Evolutionary conservation across 2,329 filamentous ascomycete genomes (phyloP), one percentile per base, ranked within the genome.

Genomic region (Trichoderma pleuroti): DNA sequence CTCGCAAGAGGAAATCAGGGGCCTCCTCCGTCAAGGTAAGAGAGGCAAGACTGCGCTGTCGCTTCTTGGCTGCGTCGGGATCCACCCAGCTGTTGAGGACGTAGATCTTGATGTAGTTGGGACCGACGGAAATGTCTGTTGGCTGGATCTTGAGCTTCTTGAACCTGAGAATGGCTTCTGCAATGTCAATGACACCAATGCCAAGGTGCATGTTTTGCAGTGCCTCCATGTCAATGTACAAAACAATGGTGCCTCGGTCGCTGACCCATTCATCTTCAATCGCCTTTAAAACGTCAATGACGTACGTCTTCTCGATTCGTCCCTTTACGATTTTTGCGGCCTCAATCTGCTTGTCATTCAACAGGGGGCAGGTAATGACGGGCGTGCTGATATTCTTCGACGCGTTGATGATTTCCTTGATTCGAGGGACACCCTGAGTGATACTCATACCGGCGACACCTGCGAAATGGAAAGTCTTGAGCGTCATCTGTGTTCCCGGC

Each of bases 341-440:
- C 74, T 91, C 88, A 68, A 96, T 89, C 74, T 91, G 88, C 69
- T 87, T 84, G 72, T 90, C 89, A 77, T 94, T 96, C 73, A 93
- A 87, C 6, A 98, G 85, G 5, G 93, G 91, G 77, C 96, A 98
- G 7, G 88, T 90, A 75, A 99, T 97, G 78, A 99, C 92, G 0
- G 96, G 96, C 0, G 96, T 99, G 80, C 92, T 97, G 81, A 99
- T 99, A 63, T 86, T 85, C 80, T 94, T 97, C 10, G 94, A 97
- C 7, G 96, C 96, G 82, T 99, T 99, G 89, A 99, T 99, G 75
- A 99, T 99, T 86, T 99, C 96, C 83, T 99, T 99, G 85, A 99
- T 99, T 90, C 96, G 95, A 1, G 96, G 96, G 8, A 99, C 96
- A 92, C 96, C 96, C 78, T 98, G 93, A 0, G 96, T 99, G 78